Base-by-base conservation (phyloP, 1,139 yeast genomes). In the Pichia sorboxylosa region DNA sequence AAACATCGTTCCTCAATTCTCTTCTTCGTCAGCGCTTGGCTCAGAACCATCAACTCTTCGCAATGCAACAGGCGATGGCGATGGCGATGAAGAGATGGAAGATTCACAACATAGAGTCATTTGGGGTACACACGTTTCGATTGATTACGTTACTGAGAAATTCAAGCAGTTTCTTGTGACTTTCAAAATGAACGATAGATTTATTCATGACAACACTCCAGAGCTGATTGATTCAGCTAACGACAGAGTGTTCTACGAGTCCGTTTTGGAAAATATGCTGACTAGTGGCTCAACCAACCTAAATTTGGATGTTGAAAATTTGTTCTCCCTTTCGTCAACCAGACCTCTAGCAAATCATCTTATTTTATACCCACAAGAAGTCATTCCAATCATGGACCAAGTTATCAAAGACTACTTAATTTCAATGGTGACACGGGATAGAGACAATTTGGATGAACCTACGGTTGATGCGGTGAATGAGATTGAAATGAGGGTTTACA, bases 81-180 rank as follows among this genome's bases (percentile, higher is more conserved):
- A 15, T 20, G 7, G 16, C 13, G 25, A 13, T 10, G 21, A 13
- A 9, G 18, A 25, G n/a, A 37, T 27, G 13, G 37, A 33, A 4
- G 28, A 24, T 38, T 92, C 78, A 43, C 92, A 94, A 1, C 73
- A 77, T 22, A 71, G 94, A 50, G 94, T 90, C 36, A 87, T 90
- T 49, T 90, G 99, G 99, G 99, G 99, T 55, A 90, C 99, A 2
- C 87, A 90, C 52, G 95, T 90, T 20, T 80, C 93, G 27, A 85
- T 92, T 47, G 82, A 76, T 48, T 95, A 90, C 49, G 78, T 90
- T 47, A 71, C 83, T 33, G 77, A 73, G 44, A 66, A 70, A 32
- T 90, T 90, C 59, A 67, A 93, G 43, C 79, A 78, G 43, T 92
- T 90, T 46, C 60, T 90, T 48, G 76, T 81, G 73, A 71, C 80